A percentile compares a stretch with the other conserved stretches of the same genome.
These are phyloP conservation scores for Triticum aestivum DNA, from an alignment of 176 grass and related monocot species.

Conservation along the genomic window DNA sequence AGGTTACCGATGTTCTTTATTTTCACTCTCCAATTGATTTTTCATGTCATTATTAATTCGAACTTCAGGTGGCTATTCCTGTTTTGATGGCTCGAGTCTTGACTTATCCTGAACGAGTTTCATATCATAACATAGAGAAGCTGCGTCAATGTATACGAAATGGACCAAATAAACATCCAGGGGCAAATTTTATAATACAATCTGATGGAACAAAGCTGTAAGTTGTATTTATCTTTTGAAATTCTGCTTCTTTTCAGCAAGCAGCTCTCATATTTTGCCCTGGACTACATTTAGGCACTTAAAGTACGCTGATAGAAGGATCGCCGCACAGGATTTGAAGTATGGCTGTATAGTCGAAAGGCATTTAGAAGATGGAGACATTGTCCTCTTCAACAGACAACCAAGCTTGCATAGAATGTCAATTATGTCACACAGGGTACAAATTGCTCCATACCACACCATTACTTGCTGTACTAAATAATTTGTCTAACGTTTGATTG, in stretches of 20 bases:
- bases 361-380: slow-evolving; percentile 94
- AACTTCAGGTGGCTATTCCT: slow-evolving; percentile 83
- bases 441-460: slow-evolving; percentile 13
- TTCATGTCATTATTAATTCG: slow-evolving; percentile 19
- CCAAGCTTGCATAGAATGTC: slow-evolving; percentile 99
- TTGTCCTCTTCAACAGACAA: slow-evolving; percentile 97
- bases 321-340: slow-evolving; percentile 67
- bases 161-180: slow-evolving; percentile 86
- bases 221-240: slow-evolving; percentile 38
- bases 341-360: slow-evolving; percentile 81
- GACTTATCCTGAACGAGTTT: slow-evolving; percentile 91
- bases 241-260: slow-evolving; percentile 14
- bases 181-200: slow-evolving; percentile 76
- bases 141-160: slow-evolving; percentile 74
- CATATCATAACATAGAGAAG: slow-evolving; percentile 82
- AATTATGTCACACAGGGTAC: slow-evolving; percentile 94
- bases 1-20: slow-evolving; percentile 3
- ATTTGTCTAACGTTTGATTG: slow-evolving; percentile 23
- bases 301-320: slow-evolving; percentile 71
- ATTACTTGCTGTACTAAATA: slow-evolving; percentile 13
- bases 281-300: slow-evolving; percentile 51
- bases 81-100: slow-evolving; percentile 85
- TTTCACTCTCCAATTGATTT: slow-evolving; percentile 21
- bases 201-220: slow-evolving; percentile 65
- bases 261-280: slow-evolving; percentile 8